Conservation (phyloP, 2,329 filamentous ascomycete species). For the Penicillium concentricum region DNA sequence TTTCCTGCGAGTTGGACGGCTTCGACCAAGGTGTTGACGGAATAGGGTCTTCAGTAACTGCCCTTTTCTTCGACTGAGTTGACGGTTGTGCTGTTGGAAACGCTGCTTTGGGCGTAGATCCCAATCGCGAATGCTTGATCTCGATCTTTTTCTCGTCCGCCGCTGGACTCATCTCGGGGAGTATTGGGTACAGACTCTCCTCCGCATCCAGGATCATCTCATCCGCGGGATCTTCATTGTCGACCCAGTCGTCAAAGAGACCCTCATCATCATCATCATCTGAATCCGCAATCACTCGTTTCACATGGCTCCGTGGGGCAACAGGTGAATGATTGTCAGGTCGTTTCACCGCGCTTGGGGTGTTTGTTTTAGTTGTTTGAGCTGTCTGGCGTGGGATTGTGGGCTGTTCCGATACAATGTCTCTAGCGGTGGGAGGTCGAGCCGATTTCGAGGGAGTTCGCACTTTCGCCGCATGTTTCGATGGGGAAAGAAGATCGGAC, state of each 20-base stretch:
- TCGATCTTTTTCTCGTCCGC: slow-evolving; percentile 6
- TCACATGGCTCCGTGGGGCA: slow-evolving; percentile 6
- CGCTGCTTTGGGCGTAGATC: background rate
- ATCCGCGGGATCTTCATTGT: slow-evolving; percentile 19
- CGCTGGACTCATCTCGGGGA: slow-evolving; percentile 22
- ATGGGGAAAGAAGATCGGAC: slow-evolving; percentile 37
- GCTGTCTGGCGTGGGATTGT: slow-evolving; percentile 6
- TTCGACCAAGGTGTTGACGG: slow-evolving; percentile 17
- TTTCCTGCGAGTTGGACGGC: slow-evolving; percentile 21
- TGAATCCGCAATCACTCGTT: slow-evolving; percentile 35
- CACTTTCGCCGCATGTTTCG: slow-evolving; percentile 26
- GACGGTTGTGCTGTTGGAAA: slow-evolving; percentile 15
- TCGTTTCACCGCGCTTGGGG: slow-evolving; percentile 11
- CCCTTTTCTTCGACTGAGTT: slow-evolving; percentile 3
- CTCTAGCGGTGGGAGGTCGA: slow-evolving; percentile 1
- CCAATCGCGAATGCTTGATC: background rate
- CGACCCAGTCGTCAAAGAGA: slow-evolving; percentile 26
- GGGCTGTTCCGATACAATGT: background rate
- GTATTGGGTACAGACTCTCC: slow-evolving; percentile 31
- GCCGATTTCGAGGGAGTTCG: slow-evolving; percentile 23
- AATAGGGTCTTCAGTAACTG: slow-evolving; percentile 4
- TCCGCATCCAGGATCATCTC: slow-evolving; percentile 23
- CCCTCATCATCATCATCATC: slow-evolving; percentile 35
- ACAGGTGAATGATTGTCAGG: slow-evolving; percentile 2
- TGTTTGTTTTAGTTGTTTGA: slow-evolving; percentile 4